Conservation (phyloP, 306 rosid species). For the Gastrolobium villosum region DNA sequence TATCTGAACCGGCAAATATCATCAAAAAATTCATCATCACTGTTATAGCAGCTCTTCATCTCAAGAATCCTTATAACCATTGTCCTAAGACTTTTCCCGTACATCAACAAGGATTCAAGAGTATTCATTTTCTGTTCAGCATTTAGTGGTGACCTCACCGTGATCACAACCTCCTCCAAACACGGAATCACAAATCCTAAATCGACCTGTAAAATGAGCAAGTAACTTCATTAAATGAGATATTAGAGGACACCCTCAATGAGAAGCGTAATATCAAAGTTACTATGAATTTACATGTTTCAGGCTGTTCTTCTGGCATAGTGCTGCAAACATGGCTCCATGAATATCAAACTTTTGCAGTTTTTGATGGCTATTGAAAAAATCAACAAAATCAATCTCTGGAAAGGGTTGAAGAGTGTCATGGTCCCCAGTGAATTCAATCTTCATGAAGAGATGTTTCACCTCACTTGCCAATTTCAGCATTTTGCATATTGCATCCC, state of each 20-base stretch:
- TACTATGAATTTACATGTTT: constrained; percentile 65
- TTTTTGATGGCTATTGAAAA: constrained; percentile 88
- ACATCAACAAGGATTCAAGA: constrained; percentile 84
- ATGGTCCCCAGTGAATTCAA: constrained; percentile 91
- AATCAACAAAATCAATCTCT: constrained; percentile 91
- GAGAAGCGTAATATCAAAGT: constrained; percentile 11
- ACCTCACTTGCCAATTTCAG: constrained; percentile 84
- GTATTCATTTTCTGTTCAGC: constrained; percentile 96
- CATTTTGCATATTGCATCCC: constrained; percentile 93
- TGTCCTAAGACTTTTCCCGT: constrained; percentile 71
- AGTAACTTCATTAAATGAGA: constrained; percentile 22
- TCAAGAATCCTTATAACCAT: constrained; percentile 88
- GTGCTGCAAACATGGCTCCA: constrained; percentile 99
- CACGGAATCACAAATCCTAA: constrained; percentile 78
- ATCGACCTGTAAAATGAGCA: constrained; percentile 70
- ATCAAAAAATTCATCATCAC: constrained; percentile 94
- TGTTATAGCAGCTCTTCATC: constrained; percentile 91
- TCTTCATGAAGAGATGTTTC: constrained; percentile 94
- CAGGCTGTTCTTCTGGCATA: constrained; percentile 93
- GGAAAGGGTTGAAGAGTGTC: constrained; percentile 93
- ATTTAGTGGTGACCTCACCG: constrained; percentile 90
- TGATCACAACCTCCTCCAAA: constrained; percentile 81
- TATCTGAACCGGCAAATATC: constrained; percentile 83
- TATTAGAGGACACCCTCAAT: background rate
- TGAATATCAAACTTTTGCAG: constrained; percentile 82